Percentiles rank a stretch among this genome's conserved stretches.
Conservation (phyloP, 2,329 filamentous ascomycete species). For the Aspergillus viridinutans region DNA sequence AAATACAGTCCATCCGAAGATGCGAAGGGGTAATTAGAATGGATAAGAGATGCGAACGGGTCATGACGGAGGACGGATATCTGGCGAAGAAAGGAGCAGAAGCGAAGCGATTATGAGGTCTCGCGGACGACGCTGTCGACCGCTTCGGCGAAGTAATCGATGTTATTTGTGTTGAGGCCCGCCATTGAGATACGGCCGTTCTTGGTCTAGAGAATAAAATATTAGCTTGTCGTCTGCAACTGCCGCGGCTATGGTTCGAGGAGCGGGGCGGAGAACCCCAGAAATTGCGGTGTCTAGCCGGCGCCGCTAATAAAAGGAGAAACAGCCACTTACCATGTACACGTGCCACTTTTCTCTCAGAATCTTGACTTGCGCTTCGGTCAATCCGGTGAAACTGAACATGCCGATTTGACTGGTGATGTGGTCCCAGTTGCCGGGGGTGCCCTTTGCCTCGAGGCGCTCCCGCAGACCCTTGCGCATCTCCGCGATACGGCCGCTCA, state of each 20-base stretch:
- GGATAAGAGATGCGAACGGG: neutral
- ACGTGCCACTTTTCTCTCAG: constrained; percentile 48
- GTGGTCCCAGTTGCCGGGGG: constrained; percentile 91
- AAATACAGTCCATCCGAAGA: neutral
- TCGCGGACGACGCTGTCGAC: constrained; percentile 73
- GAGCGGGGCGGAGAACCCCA: neutral
- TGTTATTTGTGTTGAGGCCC: constrained; percentile 85
- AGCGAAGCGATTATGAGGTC: constrained; percentile 21
- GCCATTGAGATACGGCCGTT: constrained; percentile 99
- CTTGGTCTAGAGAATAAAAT: constrained; percentile 59
- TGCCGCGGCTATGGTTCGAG: neutral
- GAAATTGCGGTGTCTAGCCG: neutral
- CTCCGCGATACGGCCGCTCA: constrained; percentile 90
- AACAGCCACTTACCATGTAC: constrained; percentile 41
- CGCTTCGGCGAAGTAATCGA: constrained; percentile 89
- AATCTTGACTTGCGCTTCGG: constrained; percentile 44
- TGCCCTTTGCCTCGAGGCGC: constrained; percentile 78
- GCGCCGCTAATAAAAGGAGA: neutral
- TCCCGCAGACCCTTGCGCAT: constrained; percentile 77
- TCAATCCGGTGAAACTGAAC: constrained; percentile 76
- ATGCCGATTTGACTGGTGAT: constrained; percentile 99
- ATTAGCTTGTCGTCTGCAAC: constrained; percentile 5
- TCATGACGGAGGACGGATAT: constrained; percentile 4
- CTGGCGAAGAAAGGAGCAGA: constrained; percentile 3
- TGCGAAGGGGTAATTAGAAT: constrained; percentile 1